phyloP scores from a whole-genome alignment of 2,329 filamentous ascomycete genomes.

The Fusarium setosum region DNA sequence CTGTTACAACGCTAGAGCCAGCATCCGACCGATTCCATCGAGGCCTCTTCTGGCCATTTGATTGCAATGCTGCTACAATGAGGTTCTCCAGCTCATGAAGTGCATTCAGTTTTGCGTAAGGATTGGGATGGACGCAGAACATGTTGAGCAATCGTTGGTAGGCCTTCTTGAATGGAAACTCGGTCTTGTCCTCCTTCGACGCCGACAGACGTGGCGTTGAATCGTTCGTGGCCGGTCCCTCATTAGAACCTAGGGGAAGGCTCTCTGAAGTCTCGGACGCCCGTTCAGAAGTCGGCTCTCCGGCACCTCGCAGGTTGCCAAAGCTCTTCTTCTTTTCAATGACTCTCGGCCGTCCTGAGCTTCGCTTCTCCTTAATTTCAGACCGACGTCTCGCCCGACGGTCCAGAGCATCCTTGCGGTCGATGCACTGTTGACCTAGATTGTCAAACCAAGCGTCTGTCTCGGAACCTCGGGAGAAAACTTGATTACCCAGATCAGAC shows the following conservation, averaged over 20 bases:
- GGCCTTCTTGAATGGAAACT: constrained; percentile 84
- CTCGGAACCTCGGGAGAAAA: constrained; percentile 91
- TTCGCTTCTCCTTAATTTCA: constrained; percentile 57
- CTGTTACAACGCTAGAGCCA: constrained; percentile 46
- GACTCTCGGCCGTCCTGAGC: constrained; percentile 60
- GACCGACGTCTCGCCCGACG: constrained; percentile 55
- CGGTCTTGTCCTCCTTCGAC: constrained; percentile 48
- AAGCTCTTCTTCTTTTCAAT: constrained; percentile 77
- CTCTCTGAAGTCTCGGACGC: constrained; percentile 53
- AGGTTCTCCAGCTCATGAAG: constrained; percentile 86
- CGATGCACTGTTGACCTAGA: constrained; percentile 73
- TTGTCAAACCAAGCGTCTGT: constrained; percentile 89
- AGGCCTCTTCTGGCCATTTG: constrained; percentile 48
- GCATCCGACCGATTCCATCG: constrained; percentile 52
- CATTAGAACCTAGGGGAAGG: constrained; percentile 53
- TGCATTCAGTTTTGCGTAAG: constrained; percentile 85
- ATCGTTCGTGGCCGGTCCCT: constrained; percentile 49
- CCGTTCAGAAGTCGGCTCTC: constrained; percentile 53
- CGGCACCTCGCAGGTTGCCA: constrained; percentile 68
- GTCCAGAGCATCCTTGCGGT: constrained; percentile 68
- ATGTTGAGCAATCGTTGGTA: constrained; percentile 84
- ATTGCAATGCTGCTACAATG: constrained; percentile 76
- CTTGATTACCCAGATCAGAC: constrained; percentile 87
- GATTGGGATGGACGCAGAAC: constrained; percentile 91
- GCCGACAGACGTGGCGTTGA: constrained; percentile 36